These are phyloP conservation scores for Fraxinus latifolia DNA, from an alignment of 305 asterid genomes.

Conservation along the genomic window DNA sequence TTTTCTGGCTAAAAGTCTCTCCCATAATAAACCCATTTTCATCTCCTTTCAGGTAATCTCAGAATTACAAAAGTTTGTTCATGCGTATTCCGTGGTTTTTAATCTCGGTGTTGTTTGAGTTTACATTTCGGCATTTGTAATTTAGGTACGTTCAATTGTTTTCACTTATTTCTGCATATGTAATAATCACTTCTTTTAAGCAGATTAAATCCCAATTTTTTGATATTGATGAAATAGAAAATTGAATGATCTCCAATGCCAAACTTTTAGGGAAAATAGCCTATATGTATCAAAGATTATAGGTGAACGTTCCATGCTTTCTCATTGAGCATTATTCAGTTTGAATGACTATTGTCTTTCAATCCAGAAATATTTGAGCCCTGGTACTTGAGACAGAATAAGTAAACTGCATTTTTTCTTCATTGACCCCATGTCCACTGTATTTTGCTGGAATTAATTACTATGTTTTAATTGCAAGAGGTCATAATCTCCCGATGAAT, in stretches of 20 bases:
- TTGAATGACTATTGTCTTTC: background rate
- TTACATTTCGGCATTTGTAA: background rate
- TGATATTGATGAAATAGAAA: background rate
- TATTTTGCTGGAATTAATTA: background rate
- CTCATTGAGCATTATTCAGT: background rate
- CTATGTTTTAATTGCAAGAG: background rate
- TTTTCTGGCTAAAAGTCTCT: constrained; percentile 12
- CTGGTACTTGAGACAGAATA: background rate
- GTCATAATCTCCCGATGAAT: background rate
- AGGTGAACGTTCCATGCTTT: background rate
- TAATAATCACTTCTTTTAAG: constrained; percentile 6
- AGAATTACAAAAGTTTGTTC: constrained; percentile 13
- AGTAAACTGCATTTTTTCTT: background rate
- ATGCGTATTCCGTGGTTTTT: constrained; percentile 18
- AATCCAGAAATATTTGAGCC: background rate
- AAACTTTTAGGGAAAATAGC: background rate
- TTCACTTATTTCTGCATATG: background rate
- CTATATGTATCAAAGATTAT: background rate
- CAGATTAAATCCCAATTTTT: background rate
- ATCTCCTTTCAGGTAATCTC: constrained; percentile 25
- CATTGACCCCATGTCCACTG: background rate
- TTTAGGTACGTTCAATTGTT: constrained; percentile 23
- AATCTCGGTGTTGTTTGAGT: constrained; percentile 31
- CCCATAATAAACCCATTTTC: constrained; percentile 33
- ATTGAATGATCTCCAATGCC: background rate